Evolutionary conservation across 1,284 basidiomycete species (phyloP).

Genomic region (Cutaneotrichosporon mucoides): DNA sequence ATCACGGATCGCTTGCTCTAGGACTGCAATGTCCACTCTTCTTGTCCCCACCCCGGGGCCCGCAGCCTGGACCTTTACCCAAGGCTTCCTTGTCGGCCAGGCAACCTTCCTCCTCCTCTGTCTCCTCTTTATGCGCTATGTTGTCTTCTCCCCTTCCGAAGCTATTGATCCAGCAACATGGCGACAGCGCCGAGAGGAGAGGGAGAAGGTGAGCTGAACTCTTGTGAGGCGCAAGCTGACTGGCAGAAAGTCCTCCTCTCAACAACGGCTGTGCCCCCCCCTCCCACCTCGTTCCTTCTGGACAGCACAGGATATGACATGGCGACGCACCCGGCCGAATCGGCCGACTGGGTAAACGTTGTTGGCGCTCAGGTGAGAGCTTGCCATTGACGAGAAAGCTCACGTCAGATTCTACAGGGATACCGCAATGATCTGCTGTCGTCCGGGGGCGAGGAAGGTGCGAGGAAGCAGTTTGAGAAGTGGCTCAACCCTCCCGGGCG

Average conservation of each 20-base stretch:
- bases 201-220: constrained; percentile 33
- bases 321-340: constrained; percentile 53
- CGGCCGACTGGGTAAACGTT: constrained; percentile 57
- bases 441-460: constrained; percentile 49
- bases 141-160: constrained; percentile 53
- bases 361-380: constrained; percentile 53
- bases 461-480: constrained; percentile 46
- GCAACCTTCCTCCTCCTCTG: constrained; percentile 50
- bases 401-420: constrained; percentile 44
- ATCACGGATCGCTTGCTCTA: background rate
- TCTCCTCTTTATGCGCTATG: constrained; percentile 54
- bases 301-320: constrained; percentile 54
- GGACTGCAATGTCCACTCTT: constrained; percentile 2
- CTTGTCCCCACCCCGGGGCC: background rate
- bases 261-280: constrained; percentile 42
- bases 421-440: constrained; percentile 49
- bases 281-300: constrained; percentile 48
- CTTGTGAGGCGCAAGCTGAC: background rate
- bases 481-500: constrained; percentile 47
- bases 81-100: constrained; percentile 56
- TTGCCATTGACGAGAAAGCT: constrained; percentile 14
- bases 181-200: constrained; percentile 32
- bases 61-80: constrained; percentile 52
- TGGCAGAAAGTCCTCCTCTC: constrained; percentile 37
- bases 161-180: constrained; percentile 40